Base-by-base conservation (phyloP, 352 stramenopile species). In the Phytopythium litorale region DNA sequence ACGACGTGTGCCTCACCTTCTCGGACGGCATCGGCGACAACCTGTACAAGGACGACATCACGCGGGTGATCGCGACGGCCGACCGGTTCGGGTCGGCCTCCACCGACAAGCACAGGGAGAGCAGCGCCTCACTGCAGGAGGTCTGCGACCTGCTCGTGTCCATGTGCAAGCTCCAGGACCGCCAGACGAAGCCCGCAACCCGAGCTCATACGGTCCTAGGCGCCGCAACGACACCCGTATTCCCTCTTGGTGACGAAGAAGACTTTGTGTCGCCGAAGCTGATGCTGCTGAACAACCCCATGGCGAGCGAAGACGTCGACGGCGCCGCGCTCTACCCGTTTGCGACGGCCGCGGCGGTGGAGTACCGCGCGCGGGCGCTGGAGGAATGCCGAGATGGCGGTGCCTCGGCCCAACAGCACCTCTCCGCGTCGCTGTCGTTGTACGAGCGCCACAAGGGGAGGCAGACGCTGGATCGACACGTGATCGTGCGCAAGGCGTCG, bases 1-100 rank as follows among this genome's bases (percentile, higher is more conserved):
- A 70, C 3, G 84, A 92, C 60, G 54, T 89, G 13, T 84, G 80
- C 66, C 63, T 94, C 16, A 89, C 80, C 3, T 92, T 94, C 59
- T 89, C 80, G 15, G 85, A 94, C 48, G 85, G 85, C 45, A 50
- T 94, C 42, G 80, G 75, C 59, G 85, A 94, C 59, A 94, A 94
- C 56, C 42, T 94, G 30, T 94, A 90, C 71, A 89, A 89, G 57
- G 78, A 90, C 43, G 82, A 94, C 51, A 75, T 94, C 37, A 57
- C 77, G 13, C 60, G 55, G 3, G 69, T 59, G 25, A 52, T 75
- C 0, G 56, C 42, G 16, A 51, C 60, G 1, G 64, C 59, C 12
- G 71, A 75, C 58, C 28, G 69, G 8, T 76, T 63, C 61, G 63
- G 58, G 19, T 50, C 46, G 7, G 46, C 58, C 11, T 21, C 35